These are phyloP conservation scores for Rubroshorea leprosula DNA, from an alignment of 345 rosid genomes.

Conservation along the genomic window DNA sequence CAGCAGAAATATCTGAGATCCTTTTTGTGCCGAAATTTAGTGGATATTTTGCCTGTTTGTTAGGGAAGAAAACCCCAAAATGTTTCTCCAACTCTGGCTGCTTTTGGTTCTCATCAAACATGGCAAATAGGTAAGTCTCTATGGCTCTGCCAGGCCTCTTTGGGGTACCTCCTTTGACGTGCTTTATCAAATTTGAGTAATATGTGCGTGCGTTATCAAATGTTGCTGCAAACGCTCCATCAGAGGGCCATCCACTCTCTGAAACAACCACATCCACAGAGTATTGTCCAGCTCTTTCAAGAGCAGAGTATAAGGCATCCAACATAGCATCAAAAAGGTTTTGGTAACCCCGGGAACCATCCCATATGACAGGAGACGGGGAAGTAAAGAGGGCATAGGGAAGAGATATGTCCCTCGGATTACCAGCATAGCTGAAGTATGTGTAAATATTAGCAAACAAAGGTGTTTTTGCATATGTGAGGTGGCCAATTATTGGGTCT, in stretches of 20 bases:
- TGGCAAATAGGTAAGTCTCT: constrained; percentile 33
- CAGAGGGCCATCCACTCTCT: constrained; percentile 34
- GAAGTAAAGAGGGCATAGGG: constrained; percentile 25
- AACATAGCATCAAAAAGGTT: constrained; percentile 31
- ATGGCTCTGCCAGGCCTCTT: constrained; percentile 24
- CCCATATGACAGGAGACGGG: constrained; percentile 13
- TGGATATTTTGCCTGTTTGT: constrained; percentile 18
- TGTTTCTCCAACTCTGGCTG: constrained; percentile 20
- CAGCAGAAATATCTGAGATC: constrained; percentile 13
- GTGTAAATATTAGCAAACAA: constrained; percentile 32
- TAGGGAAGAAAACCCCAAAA: constrained; percentile 35
- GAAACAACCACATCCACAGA: constrained; percentile 20
- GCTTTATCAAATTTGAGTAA: constrained; percentile 18
- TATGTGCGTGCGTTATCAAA: constrained; percentile 24
- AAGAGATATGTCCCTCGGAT: constrained; percentile 5
- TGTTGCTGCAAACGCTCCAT: constrained; percentile 18
- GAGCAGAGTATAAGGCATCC: constrained; percentile 24
- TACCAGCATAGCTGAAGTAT: constrained; percentile 17
- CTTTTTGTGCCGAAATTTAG: constrained; percentile 14
- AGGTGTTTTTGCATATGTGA: constrained; percentile 25
- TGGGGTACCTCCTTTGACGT: constrained; percentile 27
- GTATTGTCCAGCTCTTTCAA: constrained; percentile 21
- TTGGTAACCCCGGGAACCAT: constrained; percentile 17
- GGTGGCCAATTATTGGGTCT: constrained; percentile 16
- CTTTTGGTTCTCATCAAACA: constrained; percentile 37